Base-by-base conservation (phyloP, 176 grass and related monocot genomes). In the Pontederia crassipes region DNA sequence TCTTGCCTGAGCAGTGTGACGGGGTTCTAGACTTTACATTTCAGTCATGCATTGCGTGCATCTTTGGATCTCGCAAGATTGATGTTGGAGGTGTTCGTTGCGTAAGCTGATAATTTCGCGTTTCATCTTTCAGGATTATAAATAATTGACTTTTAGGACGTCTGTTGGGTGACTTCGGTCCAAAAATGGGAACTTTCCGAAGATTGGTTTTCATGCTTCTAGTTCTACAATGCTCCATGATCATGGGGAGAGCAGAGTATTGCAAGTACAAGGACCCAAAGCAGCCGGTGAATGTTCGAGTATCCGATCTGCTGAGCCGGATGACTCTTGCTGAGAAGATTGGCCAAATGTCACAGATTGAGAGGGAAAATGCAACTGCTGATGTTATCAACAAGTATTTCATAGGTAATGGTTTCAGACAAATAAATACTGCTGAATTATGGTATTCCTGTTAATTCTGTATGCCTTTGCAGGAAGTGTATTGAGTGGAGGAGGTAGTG, bases 131-230 rank as follows among this genome's bases (percentile, higher is more conserved):
- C 20, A 24, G 20, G 20, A 24, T 24, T 24, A 24, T 40, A 35
- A 2, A 2, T 2, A 40, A 40, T 40, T 7, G 2, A 7, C 2
- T 40, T 40, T 3, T 40, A 40, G 32, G 6, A 40, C 32, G 6
- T 40, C 2, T 4, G 32, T 4, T 40, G 20, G 20, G 32, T 40
- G 32, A 40, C 6, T 40, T 40, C 32, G 6, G 32, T 40, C 32
- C 27, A 27, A 28, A 69, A 52, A 91, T 91, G 87, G 73, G 54
- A 61, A 60, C 58, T 29, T 57, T 68, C 51, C 69, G 52, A 72
- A 86, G 59, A 49, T 48, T 64, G 20, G 55, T 71, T 12, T 48
- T 73, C 58, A 18, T 86, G 68, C 73, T 82, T 61, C 0, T 82
- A 32, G n/a, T 83, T 48, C 17, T 82, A 8, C 20, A 46, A 56